These are phyloP conservation scores for Hirsutella rhossiliensis DNA, from an alignment of 2,329 filamentous ascomycete genomes.

Conservation along the genomic window DNA sequence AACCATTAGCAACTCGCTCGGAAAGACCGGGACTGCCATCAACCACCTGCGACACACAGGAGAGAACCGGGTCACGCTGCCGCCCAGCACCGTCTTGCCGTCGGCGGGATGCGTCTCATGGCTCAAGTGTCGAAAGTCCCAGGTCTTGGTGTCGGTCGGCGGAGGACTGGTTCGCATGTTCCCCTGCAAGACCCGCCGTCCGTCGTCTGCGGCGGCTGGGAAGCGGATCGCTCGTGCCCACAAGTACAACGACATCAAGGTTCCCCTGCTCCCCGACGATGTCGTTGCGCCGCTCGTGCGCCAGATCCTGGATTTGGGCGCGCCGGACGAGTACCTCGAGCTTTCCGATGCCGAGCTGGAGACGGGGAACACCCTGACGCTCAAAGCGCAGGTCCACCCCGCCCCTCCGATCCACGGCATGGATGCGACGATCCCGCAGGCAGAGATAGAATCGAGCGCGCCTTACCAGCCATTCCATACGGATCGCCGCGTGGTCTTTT, in stretches of 20 bases:
- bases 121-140: constrained; percentile 49
- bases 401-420: constrained; percentile 28
- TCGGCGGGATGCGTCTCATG: constrained; percentile 51
- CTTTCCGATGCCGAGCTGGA: constrained; percentile 41
- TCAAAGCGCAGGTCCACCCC: constrained; percentile 26
- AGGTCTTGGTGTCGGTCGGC: constrained; percentile 52
- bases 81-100: constrained; percentile 39
- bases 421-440: constrained; percentile 57
- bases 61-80: constrained; percentile 63
- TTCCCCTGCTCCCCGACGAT: constrained; percentile 51
- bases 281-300: constrained; percentile 43
- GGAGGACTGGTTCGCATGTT: constrained; percentile 57
- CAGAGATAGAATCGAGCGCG: constrained; percentile 90
- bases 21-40: constrained; percentile 58
- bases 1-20: constrained; percentile 62
- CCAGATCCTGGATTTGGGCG: constrained; percentile 35
- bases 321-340: constrained; percentile 43
- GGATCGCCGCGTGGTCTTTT: constrained; percentile 70
- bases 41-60: constrained; percentile 62
- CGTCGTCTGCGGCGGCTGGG: constrained; percentile 39
- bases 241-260: constrained; percentile 53
- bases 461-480: constrained; percentile 96
- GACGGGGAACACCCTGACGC: constrained; percentile 40
- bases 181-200: constrained; percentile 39
- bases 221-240: constrained; percentile 41